Conservation (phyloP, 2,329 filamentous ascomycete genomes). For the Paracoccidioides brasiliensis region DNA sequence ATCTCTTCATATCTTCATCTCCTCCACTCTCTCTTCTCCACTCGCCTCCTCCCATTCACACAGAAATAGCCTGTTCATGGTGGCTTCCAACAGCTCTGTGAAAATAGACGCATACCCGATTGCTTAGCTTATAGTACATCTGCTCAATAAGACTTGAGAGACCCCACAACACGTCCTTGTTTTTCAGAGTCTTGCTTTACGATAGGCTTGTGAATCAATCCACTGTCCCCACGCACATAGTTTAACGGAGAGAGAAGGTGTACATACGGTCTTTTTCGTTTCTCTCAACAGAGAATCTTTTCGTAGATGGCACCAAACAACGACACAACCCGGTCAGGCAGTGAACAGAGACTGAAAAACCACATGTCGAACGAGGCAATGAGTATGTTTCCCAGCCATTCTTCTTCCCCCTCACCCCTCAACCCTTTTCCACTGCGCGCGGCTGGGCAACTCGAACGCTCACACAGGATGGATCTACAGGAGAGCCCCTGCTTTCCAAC, state of each 20-base stretch:
- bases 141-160: too few species aligned
- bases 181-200: too few species aligned
- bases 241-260: not conserved
- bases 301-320: conserved; percentile 13
- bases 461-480: conserved; percentile 10
- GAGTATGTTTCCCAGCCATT: conserved; percentile 5
- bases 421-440: not conserved
- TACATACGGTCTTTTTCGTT: conserved; percentile 26
- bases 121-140: too few species aligned
- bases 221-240: not conserved
- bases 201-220: not conserved
- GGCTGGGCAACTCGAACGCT: not conserved
- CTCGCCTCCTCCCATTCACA: too few species aligned
- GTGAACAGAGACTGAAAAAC: conserved; percentile 9
- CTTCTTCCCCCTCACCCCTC: not conserved
- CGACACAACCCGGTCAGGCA: conserved; percentile 4
- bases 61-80: too few species aligned
- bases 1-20: too few species aligned
- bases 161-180: too few species aligned
- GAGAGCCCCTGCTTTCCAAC: conserved; percentile 21
- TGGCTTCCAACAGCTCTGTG: too few species aligned
- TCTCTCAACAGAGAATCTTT: conserved; percentile 24
- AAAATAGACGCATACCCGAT: too few species aligned
- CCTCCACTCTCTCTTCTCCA: too few species aligned
- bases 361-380: conserved; percentile 5